phyloP scores from a whole-genome alignment of 495 filamentous ascomycete genomes.

The Lepidopterella palustris region DNA sequence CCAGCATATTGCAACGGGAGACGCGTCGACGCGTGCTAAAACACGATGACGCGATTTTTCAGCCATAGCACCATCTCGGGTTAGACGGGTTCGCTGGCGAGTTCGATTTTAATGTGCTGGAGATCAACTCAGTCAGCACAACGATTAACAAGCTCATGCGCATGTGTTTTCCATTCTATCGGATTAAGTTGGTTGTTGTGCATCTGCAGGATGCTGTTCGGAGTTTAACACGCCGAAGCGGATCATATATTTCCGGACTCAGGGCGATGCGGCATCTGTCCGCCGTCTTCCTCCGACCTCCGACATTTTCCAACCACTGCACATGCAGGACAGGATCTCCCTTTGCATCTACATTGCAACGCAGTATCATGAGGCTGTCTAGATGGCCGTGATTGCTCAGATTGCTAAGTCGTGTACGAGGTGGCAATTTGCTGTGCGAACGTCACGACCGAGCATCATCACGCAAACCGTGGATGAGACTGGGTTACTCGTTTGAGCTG shows the following conservation, averaged over 20 bases:
- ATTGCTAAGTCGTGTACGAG: not conserved
- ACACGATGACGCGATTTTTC: not conserved
- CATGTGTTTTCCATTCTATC: not conserved
- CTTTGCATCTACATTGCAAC: constrained; percentile 2
- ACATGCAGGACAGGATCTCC: not conserved
- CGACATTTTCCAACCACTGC: not conserved
- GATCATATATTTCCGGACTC: not conserved
- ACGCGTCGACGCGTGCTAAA: not conserved
- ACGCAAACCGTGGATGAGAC: not conserved
- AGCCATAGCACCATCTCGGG: not conserved
- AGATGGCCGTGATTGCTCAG: not conserved
- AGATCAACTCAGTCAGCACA: not conserved
- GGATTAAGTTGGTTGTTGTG: not conserved
- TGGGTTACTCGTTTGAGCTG: not conserved
- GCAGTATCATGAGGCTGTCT: not conserved
- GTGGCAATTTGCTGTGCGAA: not conserved
- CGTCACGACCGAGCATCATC: not conserved
- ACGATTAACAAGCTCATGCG: not conserved
- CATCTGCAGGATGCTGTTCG: not conserved
- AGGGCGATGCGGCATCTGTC: not conserved
- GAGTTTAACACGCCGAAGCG: not conserved
- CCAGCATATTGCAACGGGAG: not conserved
- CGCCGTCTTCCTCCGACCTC: not conserved
- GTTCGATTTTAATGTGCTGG: not conserved
- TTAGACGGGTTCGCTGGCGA: not conserved